phyloP scores from a whole-genome alignment of 2,329 filamentous ascomycete species.

The Xylaria digitata region DNA sequence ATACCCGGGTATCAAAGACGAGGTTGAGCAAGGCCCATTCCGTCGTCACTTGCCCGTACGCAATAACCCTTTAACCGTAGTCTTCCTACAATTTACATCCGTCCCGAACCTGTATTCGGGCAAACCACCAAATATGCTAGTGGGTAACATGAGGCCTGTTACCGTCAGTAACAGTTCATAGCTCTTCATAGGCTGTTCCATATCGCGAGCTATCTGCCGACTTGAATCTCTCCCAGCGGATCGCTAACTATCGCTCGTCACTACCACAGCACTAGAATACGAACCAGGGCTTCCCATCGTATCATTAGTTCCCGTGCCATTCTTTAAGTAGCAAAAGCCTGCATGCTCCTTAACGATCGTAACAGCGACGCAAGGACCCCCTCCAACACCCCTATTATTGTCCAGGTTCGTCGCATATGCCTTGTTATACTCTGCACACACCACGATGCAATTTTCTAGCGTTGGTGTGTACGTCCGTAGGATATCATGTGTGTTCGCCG shows the following conservation, averaged over 20 bases:
- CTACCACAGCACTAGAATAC: constrained; percentile 44
- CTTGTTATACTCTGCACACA: constrained; percentile 46
- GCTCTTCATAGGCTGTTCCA: neutral
- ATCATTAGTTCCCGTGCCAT: constrained; percentile 43
- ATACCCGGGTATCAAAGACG: no score
- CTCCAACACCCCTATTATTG: constrained; percentile 39
- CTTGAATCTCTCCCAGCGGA: neutral
- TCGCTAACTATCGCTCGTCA: constrained; percentile 27
- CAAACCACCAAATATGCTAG: neutral
- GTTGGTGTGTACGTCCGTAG: constrained; percentile 44
- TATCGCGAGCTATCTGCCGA: neutral
- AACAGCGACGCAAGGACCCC: constrained; percentile 45
- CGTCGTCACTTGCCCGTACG: neutral
- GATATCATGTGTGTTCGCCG: constrained; percentile 41
- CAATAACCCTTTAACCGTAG: neutral
- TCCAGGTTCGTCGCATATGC: constrained; percentile 41
- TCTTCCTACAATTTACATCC: neutral
- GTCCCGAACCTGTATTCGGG: neutral
- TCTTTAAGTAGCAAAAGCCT: constrained; percentile 47
- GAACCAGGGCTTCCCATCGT: constrained; percentile 40
- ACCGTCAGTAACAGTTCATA: neutral
- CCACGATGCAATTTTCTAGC: constrained; percentile 45
- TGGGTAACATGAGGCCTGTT: neutral
- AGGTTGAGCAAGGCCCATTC: neutral
- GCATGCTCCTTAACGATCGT: constrained; percentile 42